A percentile compares a stretch with the other conserved stretches of the same genome.
These are phyloP conservation scores for Annona cherimola DNA, from an alignment of 164 flowering plant genomes.

Conservation along the genomic window DNA sequence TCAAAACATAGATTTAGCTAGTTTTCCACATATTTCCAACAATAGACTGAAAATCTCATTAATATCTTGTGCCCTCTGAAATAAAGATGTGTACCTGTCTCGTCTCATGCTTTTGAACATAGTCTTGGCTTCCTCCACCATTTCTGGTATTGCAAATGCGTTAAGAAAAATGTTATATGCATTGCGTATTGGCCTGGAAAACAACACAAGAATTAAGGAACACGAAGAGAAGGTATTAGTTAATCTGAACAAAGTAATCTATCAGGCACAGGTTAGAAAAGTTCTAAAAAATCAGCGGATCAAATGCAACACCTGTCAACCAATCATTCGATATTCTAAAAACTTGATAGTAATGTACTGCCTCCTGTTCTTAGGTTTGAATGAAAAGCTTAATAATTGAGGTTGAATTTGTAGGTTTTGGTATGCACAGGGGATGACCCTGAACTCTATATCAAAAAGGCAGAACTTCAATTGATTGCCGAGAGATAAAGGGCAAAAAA, in stretches of 20 bases:
- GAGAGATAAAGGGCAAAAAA: no score
- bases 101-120: constrained; percentile 96
- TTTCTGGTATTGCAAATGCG: constrained; percentile 93
- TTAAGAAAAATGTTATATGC: constrained; percentile 93
- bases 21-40: no score
- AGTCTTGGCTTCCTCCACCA: constrained; percentile 85
- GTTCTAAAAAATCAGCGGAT: neutral
- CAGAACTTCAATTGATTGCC: no score
- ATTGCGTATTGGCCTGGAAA: constrained; percentile 79
- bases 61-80: neutral
- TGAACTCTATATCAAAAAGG: no score
- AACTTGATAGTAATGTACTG: no score
- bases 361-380: no score
- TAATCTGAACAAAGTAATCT: neutral
- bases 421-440: no score
- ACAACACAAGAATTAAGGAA: neutral
- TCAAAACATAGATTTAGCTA: no score
- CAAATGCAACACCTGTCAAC: neutral
- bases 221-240: neutral
- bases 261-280: neutral
- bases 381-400: no score
- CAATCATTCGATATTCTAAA: no score
- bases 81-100: constrained; percentile 53
- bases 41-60: no score
- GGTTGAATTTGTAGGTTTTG: no score